Conservation (phyloP, 148 eudicot species). For the Mesembryanthemum crystallinum region DNA sequence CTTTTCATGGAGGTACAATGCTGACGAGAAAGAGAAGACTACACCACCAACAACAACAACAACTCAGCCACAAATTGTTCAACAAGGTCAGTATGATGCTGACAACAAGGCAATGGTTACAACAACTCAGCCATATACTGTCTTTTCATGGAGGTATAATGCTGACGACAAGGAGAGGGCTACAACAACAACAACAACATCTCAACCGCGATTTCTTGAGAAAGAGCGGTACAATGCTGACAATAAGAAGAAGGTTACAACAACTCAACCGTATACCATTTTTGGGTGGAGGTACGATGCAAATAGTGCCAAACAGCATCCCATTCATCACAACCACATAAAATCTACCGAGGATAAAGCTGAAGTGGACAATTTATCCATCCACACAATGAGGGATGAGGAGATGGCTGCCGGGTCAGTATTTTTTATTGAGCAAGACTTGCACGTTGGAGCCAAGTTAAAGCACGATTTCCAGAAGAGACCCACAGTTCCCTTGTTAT, state of each 20-base stretch:
- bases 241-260: neutral
- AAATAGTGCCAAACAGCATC: neutral
- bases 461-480: conserved; percentile 12
- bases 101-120: no score
- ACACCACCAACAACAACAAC: no score
- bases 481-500: neutral
- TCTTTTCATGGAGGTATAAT: neutral
- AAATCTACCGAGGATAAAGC: no score
- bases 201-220: no score
- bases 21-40: neutral
- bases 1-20: neutral
- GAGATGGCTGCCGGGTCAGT: neutral
- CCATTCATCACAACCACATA: neutral
- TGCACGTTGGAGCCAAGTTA: neutral
- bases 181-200: neutral
- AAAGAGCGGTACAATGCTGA: neutral
- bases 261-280: no score
- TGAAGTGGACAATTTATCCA: no score
- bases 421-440: conserved; percentile 8
- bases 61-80: neutral
- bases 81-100: no score
- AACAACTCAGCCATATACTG: no score
- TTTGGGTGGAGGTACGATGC: no score
- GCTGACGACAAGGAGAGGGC: neutral
- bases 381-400: neutral